Base-by-base conservation (phyloP, 164 flowering plant species). In the Echeveria elegans region DNA sequence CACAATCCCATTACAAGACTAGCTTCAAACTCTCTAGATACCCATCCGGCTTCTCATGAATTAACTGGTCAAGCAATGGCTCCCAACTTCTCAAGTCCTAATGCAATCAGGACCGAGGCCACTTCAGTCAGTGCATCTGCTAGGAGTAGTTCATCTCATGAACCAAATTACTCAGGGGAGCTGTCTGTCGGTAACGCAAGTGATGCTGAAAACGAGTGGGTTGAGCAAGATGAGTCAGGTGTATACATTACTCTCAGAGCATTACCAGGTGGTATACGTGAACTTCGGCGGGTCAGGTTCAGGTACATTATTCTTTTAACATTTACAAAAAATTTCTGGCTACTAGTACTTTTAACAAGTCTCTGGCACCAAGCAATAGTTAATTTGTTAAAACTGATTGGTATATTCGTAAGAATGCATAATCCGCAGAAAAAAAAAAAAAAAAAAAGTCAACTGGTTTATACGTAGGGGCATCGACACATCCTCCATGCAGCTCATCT, bases 121-220 rank as follows among this genome's bases (percentile, higher is more conserved):
- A 86, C 89, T 52, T 89, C 61, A 56, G 61, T 19, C 61, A 28
- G 14, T 56, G 61, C 18, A 28, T 56, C 97, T 6, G 58, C 85
- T 29, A 85, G 90, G 75, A 79, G 88, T 66, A 87, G 92, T 76
- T 88, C 90, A 15, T 89, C 96, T 7, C 80, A 84, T 69, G 96
- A 90, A 69, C 88, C 77, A 28, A 56, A 56, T 34, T 95, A 88
- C 50, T 91, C 98, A 0, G 95, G 86, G 36, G 97, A 94, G 75
- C 82, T 86, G 31, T 91, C 97, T 1, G 61, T 28, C 19, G 28
- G 61, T 28, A 56, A 56, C 18, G 61, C 61, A 5, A 12, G 61
- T 87, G 32, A 91, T 93, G 79, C 88, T 86, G 78, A 97, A 88
- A 72, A 81, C 81, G 88, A 87, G 73, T 87, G 89, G 92, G 86